A percentile compares a stretch with the other conserved stretches of the same genome.
Evolutionary conservation across 768 basidiomycete species (phyloP).

Genomic region (Imleria badia): DNA sequence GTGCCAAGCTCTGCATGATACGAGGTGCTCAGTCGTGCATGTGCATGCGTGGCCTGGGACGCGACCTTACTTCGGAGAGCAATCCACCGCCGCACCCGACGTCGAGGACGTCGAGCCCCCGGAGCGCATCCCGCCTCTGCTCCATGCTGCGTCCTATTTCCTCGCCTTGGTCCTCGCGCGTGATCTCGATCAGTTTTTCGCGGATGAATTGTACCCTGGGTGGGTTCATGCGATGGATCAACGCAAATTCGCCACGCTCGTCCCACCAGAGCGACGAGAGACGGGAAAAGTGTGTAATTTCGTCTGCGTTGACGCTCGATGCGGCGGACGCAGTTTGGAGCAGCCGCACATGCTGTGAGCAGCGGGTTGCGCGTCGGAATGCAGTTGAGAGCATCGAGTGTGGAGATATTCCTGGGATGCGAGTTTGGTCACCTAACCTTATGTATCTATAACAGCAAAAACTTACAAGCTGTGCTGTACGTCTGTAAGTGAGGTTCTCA

Average conservation of each 20-base stretch:
- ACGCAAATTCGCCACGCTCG: constrained; percentile 83
- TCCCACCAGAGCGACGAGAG: constrained; percentile 97
- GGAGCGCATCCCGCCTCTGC: constrained; percentile 40
- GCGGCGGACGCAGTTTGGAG: constrained; percentile 23
- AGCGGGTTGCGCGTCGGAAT: constrained; percentile 18
- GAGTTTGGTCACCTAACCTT: no score
- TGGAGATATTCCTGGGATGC: no score
- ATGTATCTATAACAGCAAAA: no score
- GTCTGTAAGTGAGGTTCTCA: no score
- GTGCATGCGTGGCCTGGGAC: neutral
- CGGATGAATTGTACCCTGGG: constrained; percentile 79
- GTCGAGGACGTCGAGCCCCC: constrained; percentile 75
- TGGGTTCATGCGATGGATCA: constrained; percentile 96
- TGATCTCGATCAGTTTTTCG: constrained; percentile 66
- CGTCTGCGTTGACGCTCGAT: constrained; percentile 60
- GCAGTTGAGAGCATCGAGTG: constrained; percentile 15
- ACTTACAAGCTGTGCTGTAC: no score
- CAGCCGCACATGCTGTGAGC: constrained; percentile 4
- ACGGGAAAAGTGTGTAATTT: constrained; percentile 87
- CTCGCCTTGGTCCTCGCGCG: constrained; percentile 51
- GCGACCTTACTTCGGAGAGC: constrained; percentile 74
- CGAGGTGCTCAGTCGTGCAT: neutral
- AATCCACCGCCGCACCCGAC: constrained; percentile 96
- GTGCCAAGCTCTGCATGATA: constrained; percentile 66
- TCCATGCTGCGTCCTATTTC: constrained; percentile 30